Base-by-base conservation (phyloP, 805 yeast species). In the Metahyphopichia silvanorum region DNA sequence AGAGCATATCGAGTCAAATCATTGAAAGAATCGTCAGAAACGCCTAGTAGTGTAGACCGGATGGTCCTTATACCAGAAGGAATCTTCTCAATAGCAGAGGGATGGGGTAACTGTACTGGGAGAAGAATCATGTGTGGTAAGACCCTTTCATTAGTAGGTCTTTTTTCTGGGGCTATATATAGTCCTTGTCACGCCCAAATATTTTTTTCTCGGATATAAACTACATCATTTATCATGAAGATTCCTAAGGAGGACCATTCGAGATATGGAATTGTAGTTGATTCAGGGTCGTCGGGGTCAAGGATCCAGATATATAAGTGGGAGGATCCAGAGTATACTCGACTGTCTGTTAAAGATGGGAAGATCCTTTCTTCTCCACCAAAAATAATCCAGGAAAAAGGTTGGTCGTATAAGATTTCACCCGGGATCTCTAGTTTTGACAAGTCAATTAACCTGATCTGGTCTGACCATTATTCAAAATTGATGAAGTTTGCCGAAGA, bases 231-330 rank as follows among this genome's bases (percentile, higher is more conserved):
- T 24, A 19, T 16, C 10, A 26, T 30, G 32, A 31, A 21, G 24
- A 20, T 27, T 8, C 43, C 47, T 11, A 33, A 15, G 14, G 13
- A 13, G 25, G 11, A 13, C 25, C n/a, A 37, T 23, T 33, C 47
- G 38, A 58, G 69, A 31, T 89, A 86, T 64, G 97, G 96, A 17
- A 81, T 93, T 19, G 94, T 91, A 11, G 74, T 91, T 3, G 98
- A 91, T 57, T 87, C 97, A 0, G 98, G 98, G 1, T 88, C 97
- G 1, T 85, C 95, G 0, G 98, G 98, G 1, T 87, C 97, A 4
- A 67, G 98, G 33, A 71, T 85, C 11, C 89, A 86, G 55, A 75
- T 91, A 8, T 91, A 86, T 54, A 69, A 73, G 38, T 91, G 96
- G 96, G 71, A 72, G 10, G 79, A 79, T 45, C 65, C 55, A 18